These are phyloP conservation scores for Pestalotiopsis sp. DNA, from an alignment of 2,329 filamentous ascomycete species.

Conservation along the genomic window DNA sequence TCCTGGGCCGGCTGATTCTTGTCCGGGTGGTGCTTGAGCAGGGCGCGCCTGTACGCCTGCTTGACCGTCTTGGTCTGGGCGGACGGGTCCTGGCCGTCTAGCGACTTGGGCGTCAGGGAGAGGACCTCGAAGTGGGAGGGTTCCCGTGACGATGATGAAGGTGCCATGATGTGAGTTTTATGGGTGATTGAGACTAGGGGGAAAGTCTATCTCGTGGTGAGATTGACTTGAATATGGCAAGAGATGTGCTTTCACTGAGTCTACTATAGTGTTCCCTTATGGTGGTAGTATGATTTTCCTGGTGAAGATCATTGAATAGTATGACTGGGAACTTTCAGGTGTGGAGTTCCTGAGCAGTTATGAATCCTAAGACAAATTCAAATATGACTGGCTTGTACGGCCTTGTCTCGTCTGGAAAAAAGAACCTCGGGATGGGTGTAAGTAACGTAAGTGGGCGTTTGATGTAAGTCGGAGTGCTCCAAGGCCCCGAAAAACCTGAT, in stretches of 20 bases:
- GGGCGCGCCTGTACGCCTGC: slow-evolving; percentile 64
- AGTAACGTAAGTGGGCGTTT: not conserved
- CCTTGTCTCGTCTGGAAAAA: not conserved
- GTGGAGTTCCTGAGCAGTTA: not conserved
- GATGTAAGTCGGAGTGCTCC: slow-evolving; percentile 3
- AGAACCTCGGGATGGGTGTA: not conserved
- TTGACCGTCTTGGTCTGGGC: slow-evolving; percentile 51
- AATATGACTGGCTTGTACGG: not conserved
- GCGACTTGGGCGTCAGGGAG: slow-evolving; percentile 50
- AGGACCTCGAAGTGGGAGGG: slow-evolving; percentile 64
- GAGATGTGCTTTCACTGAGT: not conserved
- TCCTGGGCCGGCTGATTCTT: slow-evolving; percentile 38
- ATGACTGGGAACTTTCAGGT: not conserved
- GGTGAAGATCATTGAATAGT: not conserved
- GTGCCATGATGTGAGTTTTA: slow-evolving; percentile 22
- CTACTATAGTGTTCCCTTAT: not conserved
- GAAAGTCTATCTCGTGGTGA: not conserved
- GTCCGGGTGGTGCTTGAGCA: slow-evolving; percentile 68
- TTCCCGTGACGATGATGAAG: slow-evolving; percentile 28
- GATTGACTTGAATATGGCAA: not conserved
- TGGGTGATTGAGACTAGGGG: no score
- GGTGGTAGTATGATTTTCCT: not conserved
- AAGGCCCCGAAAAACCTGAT: slow-evolving; percentile 3
- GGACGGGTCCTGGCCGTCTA: slow-evolving; percentile 44
- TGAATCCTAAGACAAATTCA: not conserved